Conservation (phyloP, 257 asterid genomes). For the Rhazya stricta region DNA sequence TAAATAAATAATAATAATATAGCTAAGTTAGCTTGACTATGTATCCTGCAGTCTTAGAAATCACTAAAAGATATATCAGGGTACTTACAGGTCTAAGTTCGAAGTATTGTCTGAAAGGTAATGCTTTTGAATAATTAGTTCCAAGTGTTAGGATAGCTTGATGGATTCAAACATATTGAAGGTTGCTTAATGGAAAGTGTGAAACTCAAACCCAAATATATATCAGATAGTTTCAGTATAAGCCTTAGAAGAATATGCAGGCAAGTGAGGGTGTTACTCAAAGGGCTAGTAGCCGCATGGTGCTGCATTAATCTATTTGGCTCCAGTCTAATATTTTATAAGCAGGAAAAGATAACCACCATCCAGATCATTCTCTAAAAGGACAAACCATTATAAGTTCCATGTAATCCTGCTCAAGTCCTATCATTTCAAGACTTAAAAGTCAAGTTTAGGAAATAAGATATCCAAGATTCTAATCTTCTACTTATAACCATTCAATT, state of each 20-base stretch:
- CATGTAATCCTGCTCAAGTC: background rate
- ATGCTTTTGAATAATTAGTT: background rate
- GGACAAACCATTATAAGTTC: background rate
- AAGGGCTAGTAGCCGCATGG: too few relatives aligned
- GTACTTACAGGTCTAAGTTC: background rate
- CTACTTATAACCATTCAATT: too few relatives aligned
- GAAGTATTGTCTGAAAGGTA: background rate
- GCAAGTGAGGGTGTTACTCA: background rate
- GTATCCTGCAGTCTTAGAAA: background rate
- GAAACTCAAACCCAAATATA: background rate
- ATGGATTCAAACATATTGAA: background rate
- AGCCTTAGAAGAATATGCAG: background rate
- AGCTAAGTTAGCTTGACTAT: background rate
- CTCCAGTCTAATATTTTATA: background rate
- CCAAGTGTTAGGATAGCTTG: background rate
- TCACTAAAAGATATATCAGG: background rate
- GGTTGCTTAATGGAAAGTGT: background rate
- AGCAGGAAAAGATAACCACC: background rate
- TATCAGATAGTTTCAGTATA: background rate
- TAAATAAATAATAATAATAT: background rate
- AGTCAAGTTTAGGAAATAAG: background rate
- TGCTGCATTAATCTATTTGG: background rate
- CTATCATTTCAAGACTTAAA: background rate
- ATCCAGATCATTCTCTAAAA: background rate
- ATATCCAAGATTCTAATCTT: too few relatives aligned